Conservation (phyloP, 2,329 filamentous ascomycete species). For the Penicillium sp. region DNA sequence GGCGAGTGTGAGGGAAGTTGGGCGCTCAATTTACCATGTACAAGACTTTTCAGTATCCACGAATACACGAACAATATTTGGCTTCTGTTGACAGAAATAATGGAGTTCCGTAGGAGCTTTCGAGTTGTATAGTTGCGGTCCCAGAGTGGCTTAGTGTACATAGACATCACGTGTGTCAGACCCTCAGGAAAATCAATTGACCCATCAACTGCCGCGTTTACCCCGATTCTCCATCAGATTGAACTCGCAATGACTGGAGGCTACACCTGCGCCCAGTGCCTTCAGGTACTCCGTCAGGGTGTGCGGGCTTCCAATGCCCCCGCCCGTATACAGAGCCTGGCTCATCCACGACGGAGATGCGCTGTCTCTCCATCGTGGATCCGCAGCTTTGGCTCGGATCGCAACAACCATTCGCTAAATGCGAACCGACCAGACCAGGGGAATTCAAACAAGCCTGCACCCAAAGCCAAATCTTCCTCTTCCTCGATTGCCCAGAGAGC, state of each 20-base stretch:
- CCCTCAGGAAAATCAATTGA: conserved; percentile 11
- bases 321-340: conserved; percentile 22
- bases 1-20: neutral
- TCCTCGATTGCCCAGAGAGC: conserved; percentile 23
- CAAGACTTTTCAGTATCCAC: conserved; percentile 10
- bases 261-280: conserved; percentile 39
- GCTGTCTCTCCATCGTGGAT: conserved; percentile 22
- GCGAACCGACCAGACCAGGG: conserved; percentile 16
- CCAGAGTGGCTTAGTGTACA: neutral
- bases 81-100: too few species aligned
- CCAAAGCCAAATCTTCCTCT: conserved; percentile 9
- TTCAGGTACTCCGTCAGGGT: conserved; percentile 33
- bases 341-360: conserved; percentile 23
- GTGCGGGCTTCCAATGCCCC: conserved; percentile 20
- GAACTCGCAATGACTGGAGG: conserved; percentile 34
- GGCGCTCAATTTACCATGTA: conserved; percentile 5
- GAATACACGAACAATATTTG: conserved; percentile 10
- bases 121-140: too few species aligned
- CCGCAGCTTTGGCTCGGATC: conserved; percentile 27
- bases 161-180: conserved; percentile 16
- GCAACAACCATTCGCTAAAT: conserved; percentile 19
- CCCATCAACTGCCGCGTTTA: conserved; percentile 2
- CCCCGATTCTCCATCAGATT: conserved; percentile 8
- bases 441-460: conserved; percentile 5
- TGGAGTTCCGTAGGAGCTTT: too few species aligned